phyloP scores from a whole-genome alignment of 345 rosid genomes.

The Anastatica hierochuntica region DNA sequence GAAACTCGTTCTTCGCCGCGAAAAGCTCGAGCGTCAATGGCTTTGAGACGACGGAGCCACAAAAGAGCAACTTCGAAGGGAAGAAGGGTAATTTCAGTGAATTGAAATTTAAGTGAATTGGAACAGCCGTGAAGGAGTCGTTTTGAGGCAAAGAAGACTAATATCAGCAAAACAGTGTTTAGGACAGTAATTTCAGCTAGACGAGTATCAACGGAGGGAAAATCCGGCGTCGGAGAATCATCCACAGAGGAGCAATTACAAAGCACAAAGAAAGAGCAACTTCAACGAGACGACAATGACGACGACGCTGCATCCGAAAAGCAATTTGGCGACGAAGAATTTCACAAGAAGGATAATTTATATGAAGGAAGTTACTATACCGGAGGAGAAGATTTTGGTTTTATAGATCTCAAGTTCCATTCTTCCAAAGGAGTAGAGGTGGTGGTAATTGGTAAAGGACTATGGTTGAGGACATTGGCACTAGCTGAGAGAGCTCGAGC shows the following conservation, averaged over 20 bases:
- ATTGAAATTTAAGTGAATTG: conserved; percentile 45
- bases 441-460: too few relatives aligned
- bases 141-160: conserved; percentile 55
- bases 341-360: conserved; percentile 53
- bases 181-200: conserved; percentile 29
- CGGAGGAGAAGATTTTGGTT: conserved; percentile 66
- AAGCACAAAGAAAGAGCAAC: conserved; percentile 40
- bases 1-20: conserved; percentile 62
- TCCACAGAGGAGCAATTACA: conserved; percentile 35
- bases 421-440: too few relatives aligned
- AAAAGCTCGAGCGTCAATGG: conserved; percentile 73
- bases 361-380: conserved; percentile 60
- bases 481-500: too few relatives aligned
- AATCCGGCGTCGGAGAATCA: conserved; percentile 19
- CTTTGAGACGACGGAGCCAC: too few relatives aligned
- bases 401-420: conserved; percentile 83
- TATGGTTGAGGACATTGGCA: too few relatives aligned
- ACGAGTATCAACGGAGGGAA: conserved; percentile 35
- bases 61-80: too few relatives aligned
- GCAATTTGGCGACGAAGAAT: conserved; percentile 18
- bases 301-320: conserved; percentile 8
- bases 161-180: conserved; percentile 48
- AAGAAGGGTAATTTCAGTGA: conserved; percentile 35
- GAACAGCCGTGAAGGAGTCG: conserved; percentile 40
- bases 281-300: not conserved